phyloP scores from a whole-genome alignment of 176 grass and related monocot genomes.

The Chrysopogon serrulatus region DNA sequence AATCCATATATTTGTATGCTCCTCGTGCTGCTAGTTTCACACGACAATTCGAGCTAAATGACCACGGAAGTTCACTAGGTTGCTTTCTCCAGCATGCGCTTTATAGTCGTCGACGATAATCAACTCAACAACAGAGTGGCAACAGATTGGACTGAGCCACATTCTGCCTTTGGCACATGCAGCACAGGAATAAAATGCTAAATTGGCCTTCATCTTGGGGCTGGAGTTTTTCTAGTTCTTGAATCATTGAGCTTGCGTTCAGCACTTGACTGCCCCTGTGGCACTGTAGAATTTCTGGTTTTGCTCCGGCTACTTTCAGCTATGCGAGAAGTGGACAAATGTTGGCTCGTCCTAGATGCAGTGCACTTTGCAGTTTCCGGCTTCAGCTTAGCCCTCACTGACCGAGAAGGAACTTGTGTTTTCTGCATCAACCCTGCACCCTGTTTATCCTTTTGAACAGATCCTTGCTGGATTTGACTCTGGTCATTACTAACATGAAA shows the following conservation, averaged over 20 bases:
- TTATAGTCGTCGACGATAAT: too few species aligned
- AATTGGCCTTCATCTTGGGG: neutral
- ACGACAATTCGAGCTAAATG: neutral
- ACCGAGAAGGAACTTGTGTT: constrained; percentile 5
- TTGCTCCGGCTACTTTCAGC: constrained; percentile 20
- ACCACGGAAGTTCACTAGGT: neutral
- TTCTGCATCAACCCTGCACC: constrained; percentile 4
- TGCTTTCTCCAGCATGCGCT: too few species aligned
- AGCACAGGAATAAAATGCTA: neutral
- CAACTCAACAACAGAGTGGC: neutral
- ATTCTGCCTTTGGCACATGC: neutral
- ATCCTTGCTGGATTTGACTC: constrained; percentile 32
- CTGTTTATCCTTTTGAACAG: constrained; percentile 12
- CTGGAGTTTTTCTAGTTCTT: constrained; percentile 44
- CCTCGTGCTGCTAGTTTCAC: neutral
- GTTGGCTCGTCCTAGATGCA: constrained; percentile 22
- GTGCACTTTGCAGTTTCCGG: constrained; percentile 18
- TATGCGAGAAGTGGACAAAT: neutral
- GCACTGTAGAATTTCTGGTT: constrained; percentile 26
- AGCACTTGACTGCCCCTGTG: constrained; percentile 11
- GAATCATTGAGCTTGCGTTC: constrained; percentile 28
- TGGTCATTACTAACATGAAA: constrained; percentile 16
- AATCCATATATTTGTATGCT: neutral
- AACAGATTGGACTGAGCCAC: neutral
- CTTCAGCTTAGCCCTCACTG: constrained; percentile 33